Evolutionary conservation across 352 stramenopile species (phyloP), one percentile per base, ranked within the genome.

Genomic region (Paralagenidium karlingii): DNA sequence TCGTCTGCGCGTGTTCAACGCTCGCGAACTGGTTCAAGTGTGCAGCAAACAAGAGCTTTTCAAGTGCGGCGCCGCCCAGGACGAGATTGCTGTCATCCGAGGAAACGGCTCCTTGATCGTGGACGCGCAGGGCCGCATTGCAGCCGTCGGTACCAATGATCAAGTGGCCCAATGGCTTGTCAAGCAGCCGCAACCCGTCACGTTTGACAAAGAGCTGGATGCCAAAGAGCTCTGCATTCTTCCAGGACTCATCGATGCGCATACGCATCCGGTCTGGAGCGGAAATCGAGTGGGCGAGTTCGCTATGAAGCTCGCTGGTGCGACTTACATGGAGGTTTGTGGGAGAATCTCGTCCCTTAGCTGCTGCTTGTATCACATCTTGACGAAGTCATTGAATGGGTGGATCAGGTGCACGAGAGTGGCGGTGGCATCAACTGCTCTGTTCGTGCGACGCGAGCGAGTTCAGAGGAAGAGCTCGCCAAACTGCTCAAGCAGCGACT

Each of bases 201-300:
- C 18, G n/a, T 85, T 91, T 38, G 77, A 85, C 19, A 62, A 67
- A 19, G 54, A 85, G 27, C 51, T 91, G 30, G 74, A 88, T 39
- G 77, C 55, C 19, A 68, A 62, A 16, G 74, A 67, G 19, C 53
- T 71, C 31, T 81, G 76, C 29, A 58, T 86, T n/a, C 49, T 91
- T 15, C 74, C 73, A 3, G 77, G 77, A 16, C 74, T 91, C 24
- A 69, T 91, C 8, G 77, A 91, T 38, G 73, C 66, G 32, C 77
- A 91, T 45, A 91, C 77, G 34, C 77, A 91, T 43, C 77, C 77
- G 2, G 77, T 91, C 20, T 91, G 70, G 68, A 82, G 68, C 36
- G 77, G 77, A 45, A 86, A 75, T 55, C 77, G 77, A 49, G 74
- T 87, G n/a, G 63, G 77, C 34, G 77, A 91, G 55, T 91, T 87